Base-by-base conservation (phyloP, 2,329 filamentous ascomycete species). In the Volutella citrinella region DNA sequence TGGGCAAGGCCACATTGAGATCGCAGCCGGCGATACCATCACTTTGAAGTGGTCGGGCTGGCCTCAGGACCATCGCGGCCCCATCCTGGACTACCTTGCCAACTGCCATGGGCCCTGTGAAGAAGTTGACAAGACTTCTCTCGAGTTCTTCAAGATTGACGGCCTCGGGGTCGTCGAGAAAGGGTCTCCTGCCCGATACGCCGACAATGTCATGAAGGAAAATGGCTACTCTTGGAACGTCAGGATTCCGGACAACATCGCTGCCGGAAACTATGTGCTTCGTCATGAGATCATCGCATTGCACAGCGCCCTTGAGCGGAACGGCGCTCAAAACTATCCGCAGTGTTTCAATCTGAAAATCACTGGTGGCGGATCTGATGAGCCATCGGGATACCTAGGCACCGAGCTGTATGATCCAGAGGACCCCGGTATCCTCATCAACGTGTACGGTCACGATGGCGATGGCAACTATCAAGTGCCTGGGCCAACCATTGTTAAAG, bases 221-320 rank as follows among this genome's bases (percentile, higher is more conserved):
- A 70, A 72, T 49, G 74, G 71, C 52, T 68, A 70, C 56, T 69
- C 60, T 36, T 74, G 69, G 66, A 64, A 64, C 25, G 62, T 74
- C 16, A 68, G 64, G 7, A 69, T 76, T 33, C 73, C 73, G 20
- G 51, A 57, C 33, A 58, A 57, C 42, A 63, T 76, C 20, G 64
- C 60, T 2, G 49, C 69, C 6, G 72, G 73, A 3, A 73, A 74
- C 56, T 76, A 77, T 39, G 70, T 77, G 29, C 61, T 77, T 22
- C 69, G 72, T 7, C 70, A 76, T 46, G 72, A 76, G 50, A 72
- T 74, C 40, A 74, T 77, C 35, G 71, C 67, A 14, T 65, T 77
- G 6, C 72, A 77, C 56, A 63, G 59, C 20, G 69, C 70, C 12
- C 58, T 48, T 4, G 57, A 66, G 23, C 32, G 47, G 19, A 46